Base-by-base conservation (phyloP, 1,284 basidiomycete species). In the Anthracocystis walkeri region DNA sequence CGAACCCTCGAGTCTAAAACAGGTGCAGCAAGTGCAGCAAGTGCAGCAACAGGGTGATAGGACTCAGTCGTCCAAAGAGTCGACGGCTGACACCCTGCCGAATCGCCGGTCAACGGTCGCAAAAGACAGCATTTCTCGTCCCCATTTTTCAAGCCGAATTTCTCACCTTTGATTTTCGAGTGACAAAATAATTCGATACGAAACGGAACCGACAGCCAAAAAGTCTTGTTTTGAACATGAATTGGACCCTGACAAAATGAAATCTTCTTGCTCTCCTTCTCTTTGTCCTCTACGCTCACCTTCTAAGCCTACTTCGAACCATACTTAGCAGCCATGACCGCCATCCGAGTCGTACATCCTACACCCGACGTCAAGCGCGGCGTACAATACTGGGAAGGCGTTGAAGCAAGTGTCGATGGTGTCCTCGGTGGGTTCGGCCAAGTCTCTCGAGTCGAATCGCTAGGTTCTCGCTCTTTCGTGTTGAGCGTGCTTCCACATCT, bases 381-480 rank as follows among this genome's bases (percentile, higher is more conserved):
- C 18, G 75, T 85, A 0, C 63, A 80, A 29, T 85, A 85, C 65
- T 85, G 83, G 83, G 62, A 84, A 48, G 68, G 77, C 12, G 82
- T 84, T 14, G 75, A 80, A 11, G 79, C 83, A 0, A 85, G 79
- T 44, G 83, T 85, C 16, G 81, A 83, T 63, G 82, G 82, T 16
- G 81, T 83, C 4, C 74, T 83, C 14, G 82, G 82, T 18, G 82
- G 83, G 0, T 85, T 77, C 33, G 82, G 82, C 20, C 75, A 77
- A 20, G 82, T 85, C 21, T 83, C 83, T 4, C 78, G 82, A 23
- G 74, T 84, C 42, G 83, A 85, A 31, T 78, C 83, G 49, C 63
- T 84, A 3, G 83, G 83, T n/a, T 79, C 82, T 16, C 80, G 83
- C 35, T 72, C 77, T 18, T 85, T 85, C 58, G 74, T 85, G 0